These are phyloP conservation scores for Periconia sp. DNA, from an alignment of 2,329 filamentous ascomycete genomes.

Conservation along the genomic window DNA sequence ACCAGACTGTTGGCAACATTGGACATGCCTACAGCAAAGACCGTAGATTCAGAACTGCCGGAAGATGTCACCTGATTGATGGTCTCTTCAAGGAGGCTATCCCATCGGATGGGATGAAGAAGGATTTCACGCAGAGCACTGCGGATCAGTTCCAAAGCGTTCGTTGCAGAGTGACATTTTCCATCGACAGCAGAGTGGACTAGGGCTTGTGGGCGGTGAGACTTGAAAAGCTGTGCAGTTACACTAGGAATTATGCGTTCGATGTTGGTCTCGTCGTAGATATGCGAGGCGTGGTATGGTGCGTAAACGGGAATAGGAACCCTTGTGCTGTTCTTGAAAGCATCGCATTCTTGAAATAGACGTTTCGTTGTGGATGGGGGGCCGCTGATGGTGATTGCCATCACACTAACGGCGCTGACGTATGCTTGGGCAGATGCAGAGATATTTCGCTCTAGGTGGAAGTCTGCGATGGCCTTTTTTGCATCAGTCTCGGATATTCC, in stretches of 20 bases:
- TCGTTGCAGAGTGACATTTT: conserved; percentile 49
- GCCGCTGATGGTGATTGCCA: conserved; percentile 62
- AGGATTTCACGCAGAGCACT: conserved; percentile 50
- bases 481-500: conserved; percentile 56
- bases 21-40: conserved; percentile 55
- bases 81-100: conserved; percentile 50
- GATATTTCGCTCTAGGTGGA: conserved; percentile 58
- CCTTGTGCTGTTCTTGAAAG: conserved; percentile 54
- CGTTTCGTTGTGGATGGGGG: conserved; percentile 57
- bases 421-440: conserved; percentile 55
- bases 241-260: conserved; percentile 52
- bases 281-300: conserved; percentile 61
- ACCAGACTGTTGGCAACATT: conserved; percentile 59
- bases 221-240: conserved; percentile 44
- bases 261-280: conserved; percentile 55
- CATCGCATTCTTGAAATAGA: conserved; percentile 53
- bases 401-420: conserved; percentile 61
- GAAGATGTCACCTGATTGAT: conserved; percentile 50
- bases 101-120: conserved; percentile 52
- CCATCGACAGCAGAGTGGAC: conserved; percentile 52
- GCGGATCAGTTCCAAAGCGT: conserved; percentile 49
- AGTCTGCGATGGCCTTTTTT: conserved; percentile 55
- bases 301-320: conserved; percentile 59
- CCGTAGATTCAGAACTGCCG: conserved; percentile 45
- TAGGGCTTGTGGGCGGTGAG: conserved; percentile 45